Evolutionary conservation across 768 basidiomycete species (phyloP), one percentile per base, ranked within the genome.

Genomic region (Serpula lacrymans): DNA sequence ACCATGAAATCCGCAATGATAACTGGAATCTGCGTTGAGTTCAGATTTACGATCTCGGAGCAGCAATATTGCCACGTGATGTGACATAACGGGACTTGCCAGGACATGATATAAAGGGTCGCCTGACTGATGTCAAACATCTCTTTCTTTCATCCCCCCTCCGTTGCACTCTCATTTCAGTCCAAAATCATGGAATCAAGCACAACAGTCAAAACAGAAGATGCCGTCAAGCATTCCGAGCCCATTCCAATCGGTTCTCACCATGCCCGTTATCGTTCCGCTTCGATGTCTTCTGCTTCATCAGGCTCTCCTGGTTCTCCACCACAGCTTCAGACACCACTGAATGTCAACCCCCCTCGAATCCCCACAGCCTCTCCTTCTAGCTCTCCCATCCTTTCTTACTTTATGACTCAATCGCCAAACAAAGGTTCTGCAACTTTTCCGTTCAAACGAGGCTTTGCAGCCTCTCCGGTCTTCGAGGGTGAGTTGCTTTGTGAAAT

Each of bases 311-410:
- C 75, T 31, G 70, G 69, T 42, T 77, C 82, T 1, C 67, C 77
- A 10, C 70, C 72, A 2, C 74, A 77, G 28, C 58, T 74, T 16
- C 66, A 66, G 28, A 79, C 80, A 3, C 82, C 80, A 17, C 55
- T 67, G 33, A 67, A 69, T 8, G 47, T 63, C 2, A 48, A 58
- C 9, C 62, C 67, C 2, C 68, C 74, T 3, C 69, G 69, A 32
- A 53, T 79, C 34, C 64, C 70, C 6, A 54, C 72, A 8, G 64
- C 71, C 5, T 78, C 81, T 4, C 76, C 84, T 5, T 74, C 77
- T 6, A 71, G 70, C 4, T 86, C 86, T 3, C 87, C 87, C 33
- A 82, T 88, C 39, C 62, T 88, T 36, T 77, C 78, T 41, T 81
- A 83, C 57, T 82, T 84, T 60, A 58, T 87, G 29, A 59, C 59